These are phyloP conservation scores for Claviceps sp. DNA, from an alignment of 2,329 filamentous ascomycete species.

Conservation along the genomic window DNA sequence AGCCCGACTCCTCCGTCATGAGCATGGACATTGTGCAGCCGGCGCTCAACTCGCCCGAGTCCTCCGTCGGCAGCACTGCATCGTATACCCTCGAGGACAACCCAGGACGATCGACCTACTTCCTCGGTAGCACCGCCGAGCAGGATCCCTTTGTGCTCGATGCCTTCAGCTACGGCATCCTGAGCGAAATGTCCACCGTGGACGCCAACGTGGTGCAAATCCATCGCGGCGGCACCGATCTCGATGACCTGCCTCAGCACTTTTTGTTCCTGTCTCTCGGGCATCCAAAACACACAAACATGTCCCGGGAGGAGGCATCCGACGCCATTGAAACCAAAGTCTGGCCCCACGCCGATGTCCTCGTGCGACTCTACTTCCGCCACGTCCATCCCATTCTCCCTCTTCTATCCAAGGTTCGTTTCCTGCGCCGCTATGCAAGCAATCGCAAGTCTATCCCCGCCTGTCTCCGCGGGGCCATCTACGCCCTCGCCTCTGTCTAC, in stretches of 20 bases:
- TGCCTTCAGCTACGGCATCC: constrained; percentile 31
- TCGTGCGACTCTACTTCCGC: constrained; percentile 31
- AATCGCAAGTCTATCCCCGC: constrained; percentile 27
- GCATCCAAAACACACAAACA: constrained; percentile 29
- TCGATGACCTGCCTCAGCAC: constrained; percentile 28
- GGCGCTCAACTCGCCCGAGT: constrained; percentile 6
- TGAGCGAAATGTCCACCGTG: constrained; percentile 29
- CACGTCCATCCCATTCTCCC: constrained; percentile 31
- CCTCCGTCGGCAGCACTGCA: constrained; percentile 5
- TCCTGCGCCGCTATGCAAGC: constrained; percentile 23
- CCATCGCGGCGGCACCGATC: constrained; percentile 19
- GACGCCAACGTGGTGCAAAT: constrained; percentile 32
- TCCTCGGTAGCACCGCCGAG: constrained; percentile 30
- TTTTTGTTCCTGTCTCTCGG: constrained; percentile 30
- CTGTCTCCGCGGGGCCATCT: constrained; percentile 30
- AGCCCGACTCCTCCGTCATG: constrained; percentile 1
- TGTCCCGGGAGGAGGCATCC: constrained; percentile 23
- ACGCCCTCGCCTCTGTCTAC: constrained; percentile 24
- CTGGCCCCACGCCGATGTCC: constrained; percentile 23
- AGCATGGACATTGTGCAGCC: constrained; percentile 7
- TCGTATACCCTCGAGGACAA: constrained; percentile 28
- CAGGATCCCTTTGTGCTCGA: constrained; percentile 33
- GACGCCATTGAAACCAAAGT: constrained; percentile 29
- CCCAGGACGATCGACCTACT: constrained; percentile 27
- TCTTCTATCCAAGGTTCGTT: constrained; percentile 29